phyloP scores from a whole-genome alignment of 805 yeast species.

The Yarrowia deformans region DNA sequence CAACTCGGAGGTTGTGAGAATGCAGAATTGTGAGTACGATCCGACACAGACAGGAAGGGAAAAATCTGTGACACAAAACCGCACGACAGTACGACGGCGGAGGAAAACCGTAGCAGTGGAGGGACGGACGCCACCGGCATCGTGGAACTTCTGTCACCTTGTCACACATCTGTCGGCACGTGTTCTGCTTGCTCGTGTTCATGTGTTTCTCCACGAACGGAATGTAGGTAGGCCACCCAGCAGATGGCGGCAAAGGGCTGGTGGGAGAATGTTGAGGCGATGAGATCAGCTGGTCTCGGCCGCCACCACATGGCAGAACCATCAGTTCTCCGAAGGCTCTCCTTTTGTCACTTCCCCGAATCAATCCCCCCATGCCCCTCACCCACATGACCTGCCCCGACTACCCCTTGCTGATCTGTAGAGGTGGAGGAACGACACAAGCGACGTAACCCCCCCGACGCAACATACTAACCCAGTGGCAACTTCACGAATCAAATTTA shows the following conservation, averaged over 20 bases:
- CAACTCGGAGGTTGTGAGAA: slow-evolving; percentile 37
- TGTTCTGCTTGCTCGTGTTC: slow-evolving; percentile 6
- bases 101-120: not conserved
- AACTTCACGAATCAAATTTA: slow-evolving; percentile 49
- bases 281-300: no score
- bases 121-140: not conserved
- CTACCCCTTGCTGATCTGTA: slow-evolving; percentile 14
- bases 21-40: slow-evolving; percentile 36
- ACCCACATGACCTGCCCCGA: not conserved
- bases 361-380: not conserved
- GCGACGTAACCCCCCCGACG: no score
- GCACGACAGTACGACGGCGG: not conserved
- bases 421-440: not conserved
- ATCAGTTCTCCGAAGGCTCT: no score
- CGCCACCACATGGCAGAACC: no score
- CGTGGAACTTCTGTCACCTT: not conserved
- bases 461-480: slow-evolving; percentile 29
- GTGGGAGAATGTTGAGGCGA: no score
- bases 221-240: slow-evolving; percentile 31
- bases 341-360: not conserved
- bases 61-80: not conserved
- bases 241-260: not conserved
- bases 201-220: slow-evolving; percentile 4
- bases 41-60: slow-evolving; percentile 11
- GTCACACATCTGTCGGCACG: not conserved